A percentile compares a stretch with the other conserved stretches of the same genome.
Evolutionary conservation across 2,329 filamentous ascomycete genomes (phyloP).

Genomic region (Epichloe coenophiala): DNA sequence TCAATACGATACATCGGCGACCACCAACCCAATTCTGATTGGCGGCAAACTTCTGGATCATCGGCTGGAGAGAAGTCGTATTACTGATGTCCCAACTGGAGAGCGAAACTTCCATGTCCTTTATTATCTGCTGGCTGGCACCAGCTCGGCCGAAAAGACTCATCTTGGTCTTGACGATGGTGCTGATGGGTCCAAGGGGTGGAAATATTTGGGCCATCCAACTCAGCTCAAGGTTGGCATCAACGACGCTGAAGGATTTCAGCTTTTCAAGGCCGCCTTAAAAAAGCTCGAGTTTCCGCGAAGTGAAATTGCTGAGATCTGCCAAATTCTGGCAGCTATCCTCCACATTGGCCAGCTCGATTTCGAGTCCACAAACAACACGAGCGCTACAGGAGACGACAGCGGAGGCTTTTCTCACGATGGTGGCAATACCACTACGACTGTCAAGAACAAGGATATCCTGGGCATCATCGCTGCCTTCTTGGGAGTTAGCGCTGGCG

Average conservation of each 20-base stretch:
- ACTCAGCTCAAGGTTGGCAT: slow-evolving; percentile 95
- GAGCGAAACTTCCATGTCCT: slow-evolving; percentile 94
- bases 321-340: slow-evolving; percentile 84
- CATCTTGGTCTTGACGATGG: slow-evolving; percentile 55
- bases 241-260: slow-evolving; percentile 90
- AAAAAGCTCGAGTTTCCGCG: slow-evolving; percentile 89
- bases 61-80: slow-evolving; percentile 78
- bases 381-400: slow-evolving; percentile 69
- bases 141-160: slow-evolving; percentile 75
- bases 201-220: slow-evolving; percentile 92
- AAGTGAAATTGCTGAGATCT: slow-evolving; percentile 90
- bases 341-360: slow-evolving; percentile 97
- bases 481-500: slow-evolving; percentile 66
- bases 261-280: slow-evolving; percentile 92
- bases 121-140: slow-evolving; percentile 90
- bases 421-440: slow-evolving; percentile 71
- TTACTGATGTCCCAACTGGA: slow-evolving; percentile 83
- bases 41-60: slow-evolving; percentile 93
- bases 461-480: slow-evolving; percentile 84
- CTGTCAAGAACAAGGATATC: slow-evolving; percentile 87
- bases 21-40: slow-evolving; percentile 73
- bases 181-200: slow-evolving; percentile 54
- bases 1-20: slow-evolving; percentile 85
- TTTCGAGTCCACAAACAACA: slow-evolving; percentile 71
- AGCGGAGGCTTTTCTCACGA: slow-evolving; percentile 95